Evolutionary conservation across 805 yeast species (phyloP).

Genomic region (Tetrapisispora nanseiensis): DNA sequence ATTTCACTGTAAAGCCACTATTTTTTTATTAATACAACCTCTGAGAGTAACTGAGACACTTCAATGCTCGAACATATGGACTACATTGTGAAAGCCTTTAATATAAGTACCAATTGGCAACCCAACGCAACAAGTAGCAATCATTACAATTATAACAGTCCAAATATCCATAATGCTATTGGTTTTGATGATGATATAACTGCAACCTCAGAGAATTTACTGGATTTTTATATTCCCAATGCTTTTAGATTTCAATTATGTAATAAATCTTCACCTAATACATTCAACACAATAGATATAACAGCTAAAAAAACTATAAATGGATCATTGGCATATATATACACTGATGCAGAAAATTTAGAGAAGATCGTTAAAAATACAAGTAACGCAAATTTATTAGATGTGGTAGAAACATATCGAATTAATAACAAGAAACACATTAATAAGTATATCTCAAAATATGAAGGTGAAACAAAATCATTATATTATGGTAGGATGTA

Average conservation of each 20-base stretch:
- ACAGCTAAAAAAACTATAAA: slow-evolving; percentile 47
- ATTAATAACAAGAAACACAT: slow-evolving; percentile 39
- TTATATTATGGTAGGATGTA: slow-evolving; percentile 79
- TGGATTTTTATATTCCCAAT: slow-evolving; percentile 65
- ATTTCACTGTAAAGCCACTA: no score
- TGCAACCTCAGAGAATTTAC: slow-evolving; percentile 54
- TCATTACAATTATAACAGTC: not conserved
- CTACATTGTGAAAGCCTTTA: slow-evolving; percentile 64
- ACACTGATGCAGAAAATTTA: slow-evolving; percentile 49
- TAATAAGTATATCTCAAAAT: slow-evolving; percentile 4
- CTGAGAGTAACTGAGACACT: not conserved
- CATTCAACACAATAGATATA: slow-evolving; percentile 65
- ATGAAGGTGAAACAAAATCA: slow-evolving; percentile 26
- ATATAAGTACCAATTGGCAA: slow-evolving; percentile 65
- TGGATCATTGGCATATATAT: slow-evolving; percentile 78
- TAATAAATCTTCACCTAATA: slow-evolving; percentile 55
- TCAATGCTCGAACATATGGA: slow-evolving; percentile 80
- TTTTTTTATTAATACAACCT: no score
- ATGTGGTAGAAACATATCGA: slow-evolving; percentile 60
- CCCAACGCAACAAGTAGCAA: slow-evolving; percentile 41
- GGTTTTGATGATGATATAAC: slow-evolving; percentile 48
- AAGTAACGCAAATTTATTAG: slow-evolving; percentile 46
- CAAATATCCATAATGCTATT: not conserved
- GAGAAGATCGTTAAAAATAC: slow-evolving; percentile 40
- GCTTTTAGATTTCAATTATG: slow-evolving; percentile 59